Conservation (phyloP, 1,139 yeast species). For the Geotrichum siamense region DNA sequence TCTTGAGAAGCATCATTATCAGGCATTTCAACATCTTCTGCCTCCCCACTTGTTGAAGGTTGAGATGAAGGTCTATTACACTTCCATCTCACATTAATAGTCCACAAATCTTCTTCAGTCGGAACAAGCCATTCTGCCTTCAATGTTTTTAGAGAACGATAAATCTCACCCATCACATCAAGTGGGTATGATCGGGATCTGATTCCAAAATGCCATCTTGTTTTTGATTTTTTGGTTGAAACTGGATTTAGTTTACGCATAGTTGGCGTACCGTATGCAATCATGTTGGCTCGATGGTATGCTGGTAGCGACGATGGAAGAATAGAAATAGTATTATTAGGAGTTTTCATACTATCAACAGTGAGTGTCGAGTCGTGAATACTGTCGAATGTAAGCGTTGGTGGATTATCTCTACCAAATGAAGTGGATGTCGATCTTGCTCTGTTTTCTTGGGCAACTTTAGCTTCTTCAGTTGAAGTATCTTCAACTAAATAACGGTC, state of each 20-base stretch:
- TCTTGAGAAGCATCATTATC: constrained; percentile 7
- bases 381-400: constrained; percentile 33
- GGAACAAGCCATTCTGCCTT: constrained; percentile 99
- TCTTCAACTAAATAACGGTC: constrained; percentile 32
- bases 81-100: constrained; percentile 93
- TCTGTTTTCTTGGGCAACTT: constrained; percentile 9
- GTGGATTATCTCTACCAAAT: constrained; percentile 28
- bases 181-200: constrained; percentile 92
- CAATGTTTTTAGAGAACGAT: constrained; percentile 82
- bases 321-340: constrained; percentile 67
- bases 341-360: constrained; percentile 33
- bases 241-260: constrained; percentile 60
- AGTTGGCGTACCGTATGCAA: constrained; percentile 35
- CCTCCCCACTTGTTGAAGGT: constrained; percentile 6
- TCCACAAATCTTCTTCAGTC: constrained; percentile 83
- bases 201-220: constrained; percentile 98
- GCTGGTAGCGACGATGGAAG: constrained; percentile 91
- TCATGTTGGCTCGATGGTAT: constrained; percentile 90
- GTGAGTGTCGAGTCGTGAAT: constrained; percentile 32
- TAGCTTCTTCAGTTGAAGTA: constrained; percentile 18
- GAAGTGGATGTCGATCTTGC: constrained; percentile 17
- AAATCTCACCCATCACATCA: constrained; percentile 98
- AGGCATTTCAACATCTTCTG: constrained; percentile 8
- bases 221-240: constrained; percentile 75
- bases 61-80: constrained; percentile 28